phyloP scores from a whole-genome alignment of 768 basidiomycete genomes.

The Lactarius deliciosus region DNA sequence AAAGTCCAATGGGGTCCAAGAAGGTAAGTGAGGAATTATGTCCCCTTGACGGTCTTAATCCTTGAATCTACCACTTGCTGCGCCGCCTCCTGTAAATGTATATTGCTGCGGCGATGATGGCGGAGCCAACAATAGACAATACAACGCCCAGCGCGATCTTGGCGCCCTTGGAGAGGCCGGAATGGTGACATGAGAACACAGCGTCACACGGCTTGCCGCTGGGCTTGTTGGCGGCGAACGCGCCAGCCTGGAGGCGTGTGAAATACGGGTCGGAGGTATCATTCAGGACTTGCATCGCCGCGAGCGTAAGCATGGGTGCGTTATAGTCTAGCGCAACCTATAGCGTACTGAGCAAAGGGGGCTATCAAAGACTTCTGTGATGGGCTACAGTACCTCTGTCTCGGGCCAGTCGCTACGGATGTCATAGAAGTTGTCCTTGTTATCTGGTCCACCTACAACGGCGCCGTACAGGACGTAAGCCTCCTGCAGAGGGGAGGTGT shows the following conservation, averaged over 20 bases:
- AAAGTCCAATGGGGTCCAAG: neutral
- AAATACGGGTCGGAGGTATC: conserved; percentile 74
- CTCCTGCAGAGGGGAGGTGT: conserved; percentile 69
- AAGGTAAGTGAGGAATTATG: neutral
- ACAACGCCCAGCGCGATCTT: conserved; percentile 72
- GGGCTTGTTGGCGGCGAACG: conserved; percentile 60
- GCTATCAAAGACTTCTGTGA: neutral
- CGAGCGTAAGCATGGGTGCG: conserved; percentile 84
- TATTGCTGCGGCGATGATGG: conserved; percentile 47
- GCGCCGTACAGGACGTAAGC: conserved; percentile 84
- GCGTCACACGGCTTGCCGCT: conserved; percentile 76
- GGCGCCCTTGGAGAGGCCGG: conserved; percentile 55
- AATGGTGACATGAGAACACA: conserved; percentile 49
- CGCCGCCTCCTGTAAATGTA: conserved; percentile 26
- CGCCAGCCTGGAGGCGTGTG: conserved; percentile 65
- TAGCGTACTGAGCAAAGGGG: neutral
- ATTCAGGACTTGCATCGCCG: conserved; percentile 72
- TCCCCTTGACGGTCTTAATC: neutral
- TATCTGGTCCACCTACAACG: conserved; percentile 84
- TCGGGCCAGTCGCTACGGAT: conserved; percentile 88
- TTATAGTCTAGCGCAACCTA: conserved; percentile 86
- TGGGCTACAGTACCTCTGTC: conserved; percentile 57
- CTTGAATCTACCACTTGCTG: conserved; percentile 13
- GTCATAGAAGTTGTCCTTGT: conserved; percentile 74
- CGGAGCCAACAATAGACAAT: conserved; percentile 58